Base-by-base conservation (phyloP, 2,329 filamentous ascomycete genomes). In the Zymoseptoria passerinii region DNA sequence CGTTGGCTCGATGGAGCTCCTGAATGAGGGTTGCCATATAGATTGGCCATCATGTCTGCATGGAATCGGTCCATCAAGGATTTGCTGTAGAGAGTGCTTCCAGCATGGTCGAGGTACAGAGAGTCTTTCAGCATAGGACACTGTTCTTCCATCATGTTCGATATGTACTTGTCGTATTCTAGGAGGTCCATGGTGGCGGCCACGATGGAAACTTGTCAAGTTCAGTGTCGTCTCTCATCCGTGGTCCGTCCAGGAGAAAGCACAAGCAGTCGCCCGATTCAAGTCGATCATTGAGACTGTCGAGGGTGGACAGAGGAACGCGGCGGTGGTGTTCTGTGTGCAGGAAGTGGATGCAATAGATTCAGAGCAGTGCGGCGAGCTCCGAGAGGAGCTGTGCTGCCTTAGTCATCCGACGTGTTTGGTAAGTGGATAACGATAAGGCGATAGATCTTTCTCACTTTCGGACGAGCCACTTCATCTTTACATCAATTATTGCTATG, bases 11-110 rank as follows among this genome's bases (percentile, higher is more conserved):
- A 95, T 2, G 91, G 87, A 13, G 81, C 77, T 1, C 92, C 87
- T 0, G 92, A 96, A 74, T 97, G 92, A 0, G 92, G 92, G 63
- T 97, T 97, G 44, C 92, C 92, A 65, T 92, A 91, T 0, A 97
- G 77, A 66, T 85, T 88, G 3, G 82, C 78, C 27, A 86, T 86
- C 81, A 96, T 87, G 60, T 94, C 89, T n/a, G 76, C 73, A 8
- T 89, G 84, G 74, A 95, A 96, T 23, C 77, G 79, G 64, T 92
- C 87, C 72, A 97, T 85, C 23, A 94, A 75, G 28, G 89, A 91
- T 72, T 88, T 92, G 64, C 67, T 69, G 59, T 68, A 69, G 3
- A 70, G 78, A 0, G 92, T 92, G n/a, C 90, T 89, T n/a, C 91
- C 92, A 0, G 91, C 91, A 86, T 97, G 92, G 67, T 97, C 92